A percentile compares a stretch with the other conserved stretches of the same genome.
Conservation (phyloP, 208 protist genomes). For the Tritrichomonas musculus region DNA sequence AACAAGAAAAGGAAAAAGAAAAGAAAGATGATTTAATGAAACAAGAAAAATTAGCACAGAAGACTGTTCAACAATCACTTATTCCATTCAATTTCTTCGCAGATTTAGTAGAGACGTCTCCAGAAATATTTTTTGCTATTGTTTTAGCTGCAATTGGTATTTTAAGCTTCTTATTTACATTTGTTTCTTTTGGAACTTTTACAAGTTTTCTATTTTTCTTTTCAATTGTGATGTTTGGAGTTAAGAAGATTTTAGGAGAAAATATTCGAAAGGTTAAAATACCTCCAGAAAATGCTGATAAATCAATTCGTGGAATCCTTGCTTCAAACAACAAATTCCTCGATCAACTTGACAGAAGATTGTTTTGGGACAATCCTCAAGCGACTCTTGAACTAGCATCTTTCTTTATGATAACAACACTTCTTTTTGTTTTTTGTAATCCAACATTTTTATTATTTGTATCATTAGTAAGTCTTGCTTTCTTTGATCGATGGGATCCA, state of each 20-base stretch:
- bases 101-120: not conserved
- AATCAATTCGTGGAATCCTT: not conserved
- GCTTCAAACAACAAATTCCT: not conserved
- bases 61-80: not conserved
- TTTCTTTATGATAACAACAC: not conserved
- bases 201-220: not conserved
- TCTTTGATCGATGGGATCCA: conserved; percentile 27
- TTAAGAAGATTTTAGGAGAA: not conserved
- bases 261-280: not conserved
- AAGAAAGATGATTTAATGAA: not conserved
- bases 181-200: not conserved
- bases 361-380: not conserved
- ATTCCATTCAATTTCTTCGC: not conserved
- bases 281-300: not conserved
- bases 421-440: not conserved
- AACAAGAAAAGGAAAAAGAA: not conserved
- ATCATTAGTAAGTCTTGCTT: not conserved
- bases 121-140: not conserved
- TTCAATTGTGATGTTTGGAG: not conserved
- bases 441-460: not conserved
- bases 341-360: not conserved
- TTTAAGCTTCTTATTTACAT: not conserved
- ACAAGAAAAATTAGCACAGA: not conserved
- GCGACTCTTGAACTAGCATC: not conserved
- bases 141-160: not conserved